These are phyloP conservation scores for Botrytis galanthina DNA, from an alignment of 2,329 filamentous ascomycete species.

Conservation along the genomic window DNA sequence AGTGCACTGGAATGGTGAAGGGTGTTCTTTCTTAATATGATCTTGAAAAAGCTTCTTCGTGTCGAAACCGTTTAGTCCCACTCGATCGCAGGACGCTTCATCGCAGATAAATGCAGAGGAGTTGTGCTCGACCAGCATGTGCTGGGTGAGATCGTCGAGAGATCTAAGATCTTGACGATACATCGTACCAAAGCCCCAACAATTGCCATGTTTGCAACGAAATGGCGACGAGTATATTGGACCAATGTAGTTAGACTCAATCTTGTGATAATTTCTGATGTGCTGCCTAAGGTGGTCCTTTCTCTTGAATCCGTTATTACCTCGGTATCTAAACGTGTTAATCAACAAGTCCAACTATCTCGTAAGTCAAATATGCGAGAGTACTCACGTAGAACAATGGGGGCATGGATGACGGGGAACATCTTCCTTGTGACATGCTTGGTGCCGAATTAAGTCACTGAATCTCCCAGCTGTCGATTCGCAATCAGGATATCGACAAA, in stretches of 20 bases:
- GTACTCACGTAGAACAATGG: constrained; percentile 9
- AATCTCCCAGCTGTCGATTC: neutral
- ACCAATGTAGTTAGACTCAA: neutral
- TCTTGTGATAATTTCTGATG: neutral
- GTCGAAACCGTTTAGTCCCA: constrained; percentile 2
- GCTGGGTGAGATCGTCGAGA: neutral
- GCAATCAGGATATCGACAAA: constrained; percentile 10
- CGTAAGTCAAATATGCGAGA: rapidly evolving
- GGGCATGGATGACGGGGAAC: constrained; percentile 14
- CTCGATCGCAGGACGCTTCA: neutral
- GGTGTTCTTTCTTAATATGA: constrained; percentile 27
- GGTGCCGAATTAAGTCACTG: constrained; percentile 2
- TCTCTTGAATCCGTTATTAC: constrained; percentile 3
- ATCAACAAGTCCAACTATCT: rapidly evolving
- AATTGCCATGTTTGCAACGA: neutral
- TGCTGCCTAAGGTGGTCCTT: constrained; percentile 10
- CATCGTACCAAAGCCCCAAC: rapidly evolving
- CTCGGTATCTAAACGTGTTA: constrained; percentile 2
- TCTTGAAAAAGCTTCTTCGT: constrained; percentile 19
- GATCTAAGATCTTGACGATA: neutral
- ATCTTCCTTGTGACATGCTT: constrained; percentile 4
- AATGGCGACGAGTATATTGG: rapidly evolving
- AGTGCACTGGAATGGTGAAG: constrained; percentile 24
- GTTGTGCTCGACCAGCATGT: neutral
- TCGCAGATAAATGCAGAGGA: constrained; percentile 1